Evolutionary conservation across 495 filamentous ascomycete species (phyloP).

Genomic region (Podospora bellae-mahoneyi): DNA sequence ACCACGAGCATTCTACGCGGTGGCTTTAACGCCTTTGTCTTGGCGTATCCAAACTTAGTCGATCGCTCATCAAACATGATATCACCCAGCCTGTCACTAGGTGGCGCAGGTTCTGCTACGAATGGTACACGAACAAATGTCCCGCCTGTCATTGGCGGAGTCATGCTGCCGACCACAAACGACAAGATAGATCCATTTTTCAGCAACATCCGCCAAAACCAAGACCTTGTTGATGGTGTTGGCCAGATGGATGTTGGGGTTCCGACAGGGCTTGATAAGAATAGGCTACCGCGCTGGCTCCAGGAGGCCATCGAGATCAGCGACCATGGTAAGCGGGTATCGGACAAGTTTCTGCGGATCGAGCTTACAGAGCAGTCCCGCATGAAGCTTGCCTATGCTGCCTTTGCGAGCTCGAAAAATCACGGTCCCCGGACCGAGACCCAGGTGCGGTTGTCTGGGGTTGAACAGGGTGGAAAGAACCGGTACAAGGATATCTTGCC

Average conservation of each 20-base stretch:
- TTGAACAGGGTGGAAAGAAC: constrained; percentile 93
- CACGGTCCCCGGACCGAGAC: constrained; percentile 5
- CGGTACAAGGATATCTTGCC: constrained; percentile 97
- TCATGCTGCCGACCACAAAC: constrained; percentile 68
- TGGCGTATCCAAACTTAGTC: constrained; percentile 45
- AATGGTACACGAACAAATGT: constrained; percentile 41
- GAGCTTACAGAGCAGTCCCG: constrained; percentile 82
- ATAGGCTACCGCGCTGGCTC: constrained; percentile 72
- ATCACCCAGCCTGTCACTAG: constrained; percentile 38
- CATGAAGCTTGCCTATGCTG: constrained; percentile 85
- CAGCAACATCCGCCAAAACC: constrained; percentile 92
- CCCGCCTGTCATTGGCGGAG: constrained; percentile 81
- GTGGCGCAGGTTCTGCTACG: constrained; percentile 32
- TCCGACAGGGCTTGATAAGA: constrained; percentile 56
- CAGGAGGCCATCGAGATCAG: constrained; percentile 58
- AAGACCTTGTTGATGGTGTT: constrained; percentile 91
- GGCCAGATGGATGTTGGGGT: constrained; percentile 79
- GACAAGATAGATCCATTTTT: constrained; percentile 84
- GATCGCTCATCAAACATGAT: constrained; percentile 42
- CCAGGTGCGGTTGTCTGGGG: constrained; percentile 67
- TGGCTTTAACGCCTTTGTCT: constrained; percentile 52
- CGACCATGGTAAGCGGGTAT: constrained; percentile 74
- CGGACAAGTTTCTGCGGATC: constrained; percentile 77
- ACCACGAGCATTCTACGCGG: constrained; percentile 65
- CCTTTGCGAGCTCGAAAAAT: constrained; percentile 36